A percentile compares a stretch with the other conserved stretches of the same genome.
Conservation (phyloP, 805 yeast species). For the Myxozyma vanderwaltii region DNA sequence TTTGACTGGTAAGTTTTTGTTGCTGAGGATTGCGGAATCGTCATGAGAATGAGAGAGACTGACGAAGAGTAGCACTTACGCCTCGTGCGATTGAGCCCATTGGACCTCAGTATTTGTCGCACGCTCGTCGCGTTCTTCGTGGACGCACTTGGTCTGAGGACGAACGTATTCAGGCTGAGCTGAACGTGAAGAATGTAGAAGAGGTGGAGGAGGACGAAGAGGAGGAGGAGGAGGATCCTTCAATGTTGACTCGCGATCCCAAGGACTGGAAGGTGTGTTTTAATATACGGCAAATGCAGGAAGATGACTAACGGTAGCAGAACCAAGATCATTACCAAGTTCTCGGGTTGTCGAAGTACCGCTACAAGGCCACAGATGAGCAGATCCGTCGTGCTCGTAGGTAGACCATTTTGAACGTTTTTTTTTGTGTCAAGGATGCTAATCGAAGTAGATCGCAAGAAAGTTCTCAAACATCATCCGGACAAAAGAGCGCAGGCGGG, state of each 20-base stretch:
- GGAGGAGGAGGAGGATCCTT: constrained; percentile 70
- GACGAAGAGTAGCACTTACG: constrained; percentile 34
- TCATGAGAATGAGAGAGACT: no score
- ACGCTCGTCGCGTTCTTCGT: constrained; percentile 91
- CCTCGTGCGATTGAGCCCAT: constrained; percentile 88
- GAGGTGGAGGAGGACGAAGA: constrained; percentile 55
- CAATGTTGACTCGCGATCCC: constrained; percentile 84
- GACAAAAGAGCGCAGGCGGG: constrained; percentile 95
- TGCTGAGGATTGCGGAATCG: not conserved
- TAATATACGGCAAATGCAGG: not conserved
- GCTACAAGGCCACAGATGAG: constrained; percentile 88
- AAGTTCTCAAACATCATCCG: constrained; percentile 96
- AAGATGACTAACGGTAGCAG: not conserved
- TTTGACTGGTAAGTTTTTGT: constrained; percentile 15
- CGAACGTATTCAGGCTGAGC: constrained; percentile 89
- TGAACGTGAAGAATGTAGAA: constrained; percentile 73
- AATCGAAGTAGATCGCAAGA: constrained; percentile 60
- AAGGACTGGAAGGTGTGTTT: constrained; percentile 86
- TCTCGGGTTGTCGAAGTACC: constrained; percentile 85
- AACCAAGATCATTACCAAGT: constrained; percentile 94
- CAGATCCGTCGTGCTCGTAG: constrained; percentile 90
- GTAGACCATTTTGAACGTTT: not conserved
- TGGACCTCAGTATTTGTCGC: constrained; percentile 93
- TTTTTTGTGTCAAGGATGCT: not conserved
- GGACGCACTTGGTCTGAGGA: constrained; percentile 99